A percentile compares a stretch with the other conserved stretches of the same genome.
phyloP scores from a whole-genome alignment of 768 basidiomycete species.

The Rhodotorula graminis region DNA sequence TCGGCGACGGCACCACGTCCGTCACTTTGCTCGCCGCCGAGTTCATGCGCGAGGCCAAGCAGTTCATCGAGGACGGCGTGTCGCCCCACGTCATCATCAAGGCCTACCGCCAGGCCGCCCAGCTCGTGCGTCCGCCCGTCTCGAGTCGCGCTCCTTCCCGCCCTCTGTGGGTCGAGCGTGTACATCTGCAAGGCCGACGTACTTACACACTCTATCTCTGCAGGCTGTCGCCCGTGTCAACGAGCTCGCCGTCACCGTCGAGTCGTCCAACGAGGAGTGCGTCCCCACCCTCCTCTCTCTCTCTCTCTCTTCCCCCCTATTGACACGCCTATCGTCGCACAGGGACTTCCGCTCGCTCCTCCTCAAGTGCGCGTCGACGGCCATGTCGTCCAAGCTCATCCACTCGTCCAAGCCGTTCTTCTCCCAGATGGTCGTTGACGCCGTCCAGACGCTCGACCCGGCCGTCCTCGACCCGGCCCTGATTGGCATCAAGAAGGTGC shows the following conservation, averaged over 20 bases:
- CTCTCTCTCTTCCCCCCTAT: background rate
- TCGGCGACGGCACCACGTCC: slow-evolving; percentile 95
- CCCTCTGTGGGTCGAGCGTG: background rate
- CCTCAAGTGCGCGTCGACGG: slow-evolving; percentile 93
- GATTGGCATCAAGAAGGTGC: slow-evolving; percentile 72
- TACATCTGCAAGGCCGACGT: background rate
- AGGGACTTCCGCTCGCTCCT: slow-evolving; percentile 91
- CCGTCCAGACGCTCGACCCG: slow-evolving; percentile 85
- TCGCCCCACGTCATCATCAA: slow-evolving; percentile 98
- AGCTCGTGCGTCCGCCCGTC: slow-evolving; percentile 60
- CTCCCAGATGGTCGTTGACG: slow-evolving; percentile 97
- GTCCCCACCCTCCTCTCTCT: slow-evolving; percentile 42
- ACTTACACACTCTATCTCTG: background rate
- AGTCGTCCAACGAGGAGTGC: slow-evolving; percentile 84
- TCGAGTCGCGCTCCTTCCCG: background rate
- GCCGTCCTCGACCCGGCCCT: slow-evolving; percentile 89
- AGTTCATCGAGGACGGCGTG: slow-evolving; percentile 92
- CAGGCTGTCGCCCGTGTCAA: slow-evolving; percentile 78
- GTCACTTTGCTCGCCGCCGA: slow-evolving; percentile 93
- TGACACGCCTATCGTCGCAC: slow-evolving; percentile 9
- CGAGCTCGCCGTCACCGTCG: slow-evolving; percentile 80
- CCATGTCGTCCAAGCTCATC: slow-evolving; percentile 99
- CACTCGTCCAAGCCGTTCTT: slow-evolving; percentile 99
- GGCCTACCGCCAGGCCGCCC: slow-evolving; percentile 79
- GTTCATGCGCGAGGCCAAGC: slow-evolving; percentile 82